Evolutionary conservation across 2,329 filamentous ascomycete genomes (phyloP), one percentile per base, ranked within the genome.

Genomic region (Pseudogymnoascus verrucosus): DNA sequence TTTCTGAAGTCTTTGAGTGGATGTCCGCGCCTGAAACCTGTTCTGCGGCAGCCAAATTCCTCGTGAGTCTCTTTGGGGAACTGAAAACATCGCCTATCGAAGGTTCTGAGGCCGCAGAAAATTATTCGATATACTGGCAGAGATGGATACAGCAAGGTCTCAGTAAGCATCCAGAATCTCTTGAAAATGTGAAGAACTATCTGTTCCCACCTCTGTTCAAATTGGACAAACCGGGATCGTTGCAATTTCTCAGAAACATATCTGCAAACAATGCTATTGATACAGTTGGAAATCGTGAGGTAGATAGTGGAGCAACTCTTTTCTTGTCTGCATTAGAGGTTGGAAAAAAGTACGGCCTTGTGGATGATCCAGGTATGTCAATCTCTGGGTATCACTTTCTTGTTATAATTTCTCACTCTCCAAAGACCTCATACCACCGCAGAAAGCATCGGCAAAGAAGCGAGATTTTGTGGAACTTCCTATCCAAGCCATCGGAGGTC

Each of bases 271-370:
- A 78, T 62, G 74, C 79, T n/a, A 73, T 81, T 11, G 78, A 74
- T 63, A 79, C 75, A 65, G 78, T 78, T 42, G 76, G 76, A 51
- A 76, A 72, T 36, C 74, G 77, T 62, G 78, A 79, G 19, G 74
- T 84, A 26, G 79, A 84, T 62, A 75, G 79, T 12, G 79, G 84
- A 61, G 81, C 84, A 0, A 77, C 86, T 47, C 74, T 91, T 8
- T 84, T 86, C 67, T 79, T 91, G 44, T 82, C 87, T 51, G 82
- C 86, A n/a, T 77, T 91, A 47, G 87, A 90, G 67, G 82, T 86
- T 14, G 89, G 86, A 12, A 91, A 90, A 74, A 89, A 88, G 70
- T 77, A 82, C 39, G 88, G 88, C 1, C 75, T 90, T 16, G 84
- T 91, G 1, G 86, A 88, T 64, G 88, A 90, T 69, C 84, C 87